Evolutionary conservation across 1,284 basidiomycete species (phyloP), one percentile per base, ranked within the genome.

Genomic region (Thelephora terrestris): DNA sequence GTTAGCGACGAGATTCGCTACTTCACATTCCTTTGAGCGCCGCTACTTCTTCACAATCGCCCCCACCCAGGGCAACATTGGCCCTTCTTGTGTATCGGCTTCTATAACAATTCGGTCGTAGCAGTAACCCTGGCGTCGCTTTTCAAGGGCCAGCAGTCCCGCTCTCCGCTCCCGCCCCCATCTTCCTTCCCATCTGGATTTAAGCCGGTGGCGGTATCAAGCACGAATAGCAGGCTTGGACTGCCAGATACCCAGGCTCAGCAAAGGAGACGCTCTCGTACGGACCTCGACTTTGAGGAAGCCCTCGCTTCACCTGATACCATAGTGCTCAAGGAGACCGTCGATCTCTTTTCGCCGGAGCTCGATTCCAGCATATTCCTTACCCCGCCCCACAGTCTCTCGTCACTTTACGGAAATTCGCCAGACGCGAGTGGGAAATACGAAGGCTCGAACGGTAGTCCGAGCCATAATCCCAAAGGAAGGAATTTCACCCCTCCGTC

Each of bases 271-370:
- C 61, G 73, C 37, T 88, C 86, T 37, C 77, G 84, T 39, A 79
- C 79, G 32, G 83, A 85, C 64, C 68, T 82, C 60, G 84, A 87
- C 61, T 90, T 90, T 57, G 86, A 90, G 65, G 75, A 81, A 56
- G 85, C 81, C 14, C 64, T 90, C 52, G 71, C 70, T 51, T 67
- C 69, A 14, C 76, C 78, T 40, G 80, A 75, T 24, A 90, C 86
- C 1, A 73, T 87, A 12, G 55, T 75, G 44, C 67, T 89, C 44
- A 75, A 71, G 52, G 83, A 89, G 61, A 76, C 82, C 29, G 59
- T 78, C 34, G 85, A 89, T 64, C 69, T 88, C 47, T 75, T 74
- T 60, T 59, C 72, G 35, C 71, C 89, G 43, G 86, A 85, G 40
- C 50, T 64, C 64, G 54, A 70, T 65, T 36, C 61, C 56, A 52